Percentiles rank a stretch among this genome's conserved stretches.
Conservation (phyloP, 495 filamentous ascomycete genomes). For the Physcia stellaris region DNA sequence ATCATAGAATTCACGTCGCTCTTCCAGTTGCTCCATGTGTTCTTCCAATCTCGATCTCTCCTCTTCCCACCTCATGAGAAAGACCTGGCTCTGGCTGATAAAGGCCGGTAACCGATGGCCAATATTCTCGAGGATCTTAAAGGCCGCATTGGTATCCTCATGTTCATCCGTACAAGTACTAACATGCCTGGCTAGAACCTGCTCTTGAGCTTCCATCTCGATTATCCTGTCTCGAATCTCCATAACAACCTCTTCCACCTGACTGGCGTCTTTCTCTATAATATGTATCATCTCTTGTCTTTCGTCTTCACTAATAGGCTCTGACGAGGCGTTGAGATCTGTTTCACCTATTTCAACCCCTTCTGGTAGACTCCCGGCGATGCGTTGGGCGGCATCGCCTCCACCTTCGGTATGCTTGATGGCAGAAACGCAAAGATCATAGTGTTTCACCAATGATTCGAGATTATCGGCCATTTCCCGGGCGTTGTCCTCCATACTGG, state of each 20-base stretch:
- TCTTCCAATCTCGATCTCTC: conserved; percentile 54
- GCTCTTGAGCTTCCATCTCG: conserved; percentile 53
- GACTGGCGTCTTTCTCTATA: conserved; percentile 65
- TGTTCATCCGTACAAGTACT: conserved; percentile 34
- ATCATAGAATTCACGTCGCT: conserved; percentile 63
- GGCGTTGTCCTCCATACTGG: conserved; percentile 61
- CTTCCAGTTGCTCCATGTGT: conserved; percentile 59
- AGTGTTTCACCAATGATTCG: conserved; percentile 75
- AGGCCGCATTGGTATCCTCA: conserved; percentile 40
- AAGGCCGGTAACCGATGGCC: conserved; percentile 50
- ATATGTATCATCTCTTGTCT: conserved; percentile 73
- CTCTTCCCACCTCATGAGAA: conserved; percentile 59
- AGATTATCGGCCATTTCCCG: conserved; percentile 72
- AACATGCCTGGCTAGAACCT: conserved; percentile 41
- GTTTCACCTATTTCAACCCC: conserved; percentile 45
- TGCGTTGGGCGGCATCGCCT: conserved; percentile 52
- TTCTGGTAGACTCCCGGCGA: conserved; percentile 44
- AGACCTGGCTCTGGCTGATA: conserved; percentile 55
- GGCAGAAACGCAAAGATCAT: conserved; percentile 86
- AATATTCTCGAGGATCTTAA: conserved; percentile 53
- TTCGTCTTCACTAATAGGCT: conserved; percentile 61
- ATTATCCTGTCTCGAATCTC: conserved; percentile 66
- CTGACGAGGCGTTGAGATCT: conserved; percentile 41
- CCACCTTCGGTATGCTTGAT: conserved; percentile 89
- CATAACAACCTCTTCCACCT: conserved; percentile 79